Evolutionary conservation across 2,329 filamentous ascomycete species (phyloP).

Genomic region (Sporothrix curviconia): DNA sequence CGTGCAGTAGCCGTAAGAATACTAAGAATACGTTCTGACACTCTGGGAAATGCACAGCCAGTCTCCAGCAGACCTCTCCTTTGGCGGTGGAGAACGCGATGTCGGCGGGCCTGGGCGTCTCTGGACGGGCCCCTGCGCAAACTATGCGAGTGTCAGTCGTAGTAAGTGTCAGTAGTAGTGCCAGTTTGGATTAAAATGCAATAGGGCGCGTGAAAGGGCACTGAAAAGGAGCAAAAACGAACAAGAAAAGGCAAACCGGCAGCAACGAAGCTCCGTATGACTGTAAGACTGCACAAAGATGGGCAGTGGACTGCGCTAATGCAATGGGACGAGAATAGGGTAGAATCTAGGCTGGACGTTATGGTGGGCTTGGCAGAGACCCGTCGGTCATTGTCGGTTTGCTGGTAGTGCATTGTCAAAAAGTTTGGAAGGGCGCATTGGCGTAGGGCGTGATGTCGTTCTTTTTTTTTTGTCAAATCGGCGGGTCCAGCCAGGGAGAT

Average conservation of each 20-base stretch:
- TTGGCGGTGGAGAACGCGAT: no score
- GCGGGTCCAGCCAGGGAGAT: no score
- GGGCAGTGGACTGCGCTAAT: background rate
- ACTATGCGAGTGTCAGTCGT: no score
- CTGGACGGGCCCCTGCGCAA: no score
- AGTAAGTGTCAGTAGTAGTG: background rate
- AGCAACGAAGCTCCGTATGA: background rate
- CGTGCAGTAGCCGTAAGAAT: no score
- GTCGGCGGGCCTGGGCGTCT: no score
- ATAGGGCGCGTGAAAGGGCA: background rate
- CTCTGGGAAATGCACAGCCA: no score
- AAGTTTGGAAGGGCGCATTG: background rate
- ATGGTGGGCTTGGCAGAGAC: background rate
- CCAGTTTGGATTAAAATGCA: background rate
- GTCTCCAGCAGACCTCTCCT: no score
- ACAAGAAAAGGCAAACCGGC: background rate
- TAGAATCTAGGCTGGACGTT: background rate
- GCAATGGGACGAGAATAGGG: conserved; percentile 2
- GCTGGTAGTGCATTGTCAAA: no score
- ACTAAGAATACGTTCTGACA: no score
- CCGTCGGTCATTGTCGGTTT: background rate
- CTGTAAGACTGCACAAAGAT: background rate
- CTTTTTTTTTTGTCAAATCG: no score
- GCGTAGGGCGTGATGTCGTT: conserved; percentile 8
- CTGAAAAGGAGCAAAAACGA: background rate